Evolutionary conservation across 2,329 filamentous ascomycete species (phyloP).

Genomic region (Colletotrichum magnum): DNA sequence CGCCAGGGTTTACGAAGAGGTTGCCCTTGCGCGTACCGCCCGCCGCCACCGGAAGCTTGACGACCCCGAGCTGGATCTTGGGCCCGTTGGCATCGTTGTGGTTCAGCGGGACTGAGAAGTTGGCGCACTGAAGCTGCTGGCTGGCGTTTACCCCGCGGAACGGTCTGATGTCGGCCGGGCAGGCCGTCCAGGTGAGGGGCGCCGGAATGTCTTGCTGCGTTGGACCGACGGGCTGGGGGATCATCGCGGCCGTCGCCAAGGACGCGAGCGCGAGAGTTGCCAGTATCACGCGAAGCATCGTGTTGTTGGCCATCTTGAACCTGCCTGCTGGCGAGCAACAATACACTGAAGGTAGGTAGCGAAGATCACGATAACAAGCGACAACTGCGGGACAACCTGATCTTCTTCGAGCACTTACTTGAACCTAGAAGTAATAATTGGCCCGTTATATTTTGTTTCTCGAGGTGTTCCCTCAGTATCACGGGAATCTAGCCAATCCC

Average conservation of each 20-base stretch:
- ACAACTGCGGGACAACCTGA: not conserved
- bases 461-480: not conserved
- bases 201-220: not conserved
- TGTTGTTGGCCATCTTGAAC: not conserved
- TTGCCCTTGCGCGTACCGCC: slow-evolving; percentile 22
- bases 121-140: slow-evolving; percentile 21
- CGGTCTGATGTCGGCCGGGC: slow-evolving; percentile 19
- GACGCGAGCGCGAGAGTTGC: not conserved
- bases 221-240: slow-evolving; percentile 25
- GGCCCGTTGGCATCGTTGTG: slow-evolving; percentile 6
- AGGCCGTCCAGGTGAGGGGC: slow-evolving; percentile 16
- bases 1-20: slow-evolving; percentile 35
- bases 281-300: not conserved
- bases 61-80: slow-evolving; percentile 15
- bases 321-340: not conserved
- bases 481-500: not conserved
- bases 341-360: not conserved
- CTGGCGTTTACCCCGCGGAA: slow-evolving; percentile 21
- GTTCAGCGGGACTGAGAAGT: slow-evolving; percentile 27
- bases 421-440: not conserved
- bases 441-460: not conserved
- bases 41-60: slow-evolving; percentile 21
- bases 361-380: not conserved
- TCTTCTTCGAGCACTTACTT: not conserved
- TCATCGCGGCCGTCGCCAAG: not conserved